Conservation (phyloP, 495 filamentous ascomycete species). For the Aspergillus haitiensis region DNA sequence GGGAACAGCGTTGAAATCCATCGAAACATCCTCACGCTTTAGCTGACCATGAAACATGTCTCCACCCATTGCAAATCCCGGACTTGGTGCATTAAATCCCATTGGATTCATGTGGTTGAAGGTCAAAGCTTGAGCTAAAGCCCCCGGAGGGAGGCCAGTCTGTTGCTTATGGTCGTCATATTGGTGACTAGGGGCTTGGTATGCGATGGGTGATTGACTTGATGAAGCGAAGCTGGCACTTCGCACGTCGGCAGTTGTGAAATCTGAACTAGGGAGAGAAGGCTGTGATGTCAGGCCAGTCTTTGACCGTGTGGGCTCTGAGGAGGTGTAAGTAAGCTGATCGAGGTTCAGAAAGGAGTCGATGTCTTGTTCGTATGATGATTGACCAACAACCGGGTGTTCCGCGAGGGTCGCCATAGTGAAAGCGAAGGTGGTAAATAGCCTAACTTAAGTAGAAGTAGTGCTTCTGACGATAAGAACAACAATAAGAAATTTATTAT, state of each 20-base stretch:
- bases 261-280: constrained; percentile 42
- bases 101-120: constrained; percentile 59
- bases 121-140: constrained; percentile 66
- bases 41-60: constrained; percentile 51
- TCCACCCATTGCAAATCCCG: constrained; percentile 46
- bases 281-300: constrained; percentile 39
- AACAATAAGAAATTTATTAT: too few species aligned
- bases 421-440: constrained; percentile 9
- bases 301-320: constrained; percentile 44
- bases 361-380: constrained; percentile 50
- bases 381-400: constrained; percentile 36
- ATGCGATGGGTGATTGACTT: constrained; percentile 53
- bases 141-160: constrained; percentile 80
- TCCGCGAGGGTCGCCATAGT: constrained; percentile 47
- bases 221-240: constrained; percentile 45
- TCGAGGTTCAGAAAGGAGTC: constrained; percentile 54
- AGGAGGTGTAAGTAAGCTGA: constrained; percentile 45
- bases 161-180: constrained; percentile 92
- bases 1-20: constrained; percentile 59
- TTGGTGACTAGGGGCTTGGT: constrained; percentile 83
- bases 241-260: constrained; percentile 37
- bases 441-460: constrained; percentile 5
- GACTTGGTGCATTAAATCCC: constrained; percentile 51
- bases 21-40: constrained; percentile 50
- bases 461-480: constrained; percentile 9